Percentiles rank a stretch among this genome's conserved stretches.
Conservation (phyloP, 129 eudicot species). For the Mikania micrantha region DNA sequence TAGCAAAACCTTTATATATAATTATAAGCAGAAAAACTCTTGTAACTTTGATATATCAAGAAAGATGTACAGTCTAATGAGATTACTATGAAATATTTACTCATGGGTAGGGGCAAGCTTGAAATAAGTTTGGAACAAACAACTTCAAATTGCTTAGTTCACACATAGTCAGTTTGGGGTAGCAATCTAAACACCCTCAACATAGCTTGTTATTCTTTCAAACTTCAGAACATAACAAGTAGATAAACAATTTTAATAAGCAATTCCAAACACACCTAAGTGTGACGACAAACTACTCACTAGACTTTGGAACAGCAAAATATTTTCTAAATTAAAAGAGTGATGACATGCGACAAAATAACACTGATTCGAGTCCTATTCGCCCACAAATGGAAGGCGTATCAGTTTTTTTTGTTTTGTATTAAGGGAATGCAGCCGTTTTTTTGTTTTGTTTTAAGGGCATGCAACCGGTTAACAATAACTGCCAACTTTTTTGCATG, state of each 20-base stretch:
- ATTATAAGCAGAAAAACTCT: neutral
- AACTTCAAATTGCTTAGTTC: neutral
- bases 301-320: neutral
- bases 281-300: slow-evolving; percentile 5
- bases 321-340: slow-evolving; percentile 7
- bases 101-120: no score
- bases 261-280: neutral
- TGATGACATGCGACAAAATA: slow-evolving; percentile 9
- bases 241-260: neutral
- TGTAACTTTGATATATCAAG: neutral
- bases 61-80: no score
- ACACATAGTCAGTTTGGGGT: neutral
- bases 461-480: neutral
- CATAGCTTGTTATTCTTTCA: neutral
- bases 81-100: no score
- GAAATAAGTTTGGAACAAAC: neutral
- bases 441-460: neutral
- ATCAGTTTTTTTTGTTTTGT: neutral
- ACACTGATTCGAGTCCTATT: neutral
- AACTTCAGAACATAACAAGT: neutral
- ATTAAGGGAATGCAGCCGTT: neutral
- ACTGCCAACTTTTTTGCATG: slow-evolving; percentile 5
- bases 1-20: neutral
- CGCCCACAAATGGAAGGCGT: neutral
- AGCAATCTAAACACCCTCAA: neutral